Evolutionary conservation across 202 grass and related monocot species (phyloP).

Genomic region (Hordeum pubiflorum): DNA sequence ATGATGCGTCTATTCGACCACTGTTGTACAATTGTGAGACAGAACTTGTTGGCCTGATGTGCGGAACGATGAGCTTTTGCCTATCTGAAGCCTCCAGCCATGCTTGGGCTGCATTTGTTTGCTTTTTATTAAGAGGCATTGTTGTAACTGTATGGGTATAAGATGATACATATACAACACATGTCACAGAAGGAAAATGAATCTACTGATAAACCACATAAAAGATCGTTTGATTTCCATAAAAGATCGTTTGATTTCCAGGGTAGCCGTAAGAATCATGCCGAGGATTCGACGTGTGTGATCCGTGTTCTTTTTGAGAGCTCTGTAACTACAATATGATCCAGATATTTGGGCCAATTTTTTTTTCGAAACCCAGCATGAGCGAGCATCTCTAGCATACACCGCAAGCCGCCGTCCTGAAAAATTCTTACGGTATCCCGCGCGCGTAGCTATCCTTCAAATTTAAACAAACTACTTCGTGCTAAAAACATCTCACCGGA

Average conservation of each 20-base stretch:
- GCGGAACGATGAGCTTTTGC: not conserved
- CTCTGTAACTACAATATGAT: not conserved
- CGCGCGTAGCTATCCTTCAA: no score
- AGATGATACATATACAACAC: not conserved
- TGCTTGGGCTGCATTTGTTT: not conserved
- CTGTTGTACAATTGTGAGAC: not conserved
- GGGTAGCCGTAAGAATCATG: no score
- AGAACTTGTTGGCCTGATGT: not conserved
- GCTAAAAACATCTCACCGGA: no score
- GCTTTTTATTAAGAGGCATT: not conserved
- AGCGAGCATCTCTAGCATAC: no score
- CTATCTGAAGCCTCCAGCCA: not conserved
- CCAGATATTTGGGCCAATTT: not conserved
- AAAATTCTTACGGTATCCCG: no score
- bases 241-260: no score
- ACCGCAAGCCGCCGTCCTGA: no score
- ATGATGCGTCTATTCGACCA: not conserved
- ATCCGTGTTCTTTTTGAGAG: not conserved
- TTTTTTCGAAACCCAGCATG: no score
- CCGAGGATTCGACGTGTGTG: not conserved
- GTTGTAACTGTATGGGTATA: not conserved
- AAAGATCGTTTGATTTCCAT: no score
- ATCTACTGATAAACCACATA: not conserved
- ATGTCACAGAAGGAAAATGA: not conserved
- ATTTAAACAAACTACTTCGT: no score